A percentile compares a stretch with the other conserved stretches of the same genome.
Evolutionary conservation across 441 rosid genomes (phyloP).

Genomic region (Mallotus japonicus): DNA sequence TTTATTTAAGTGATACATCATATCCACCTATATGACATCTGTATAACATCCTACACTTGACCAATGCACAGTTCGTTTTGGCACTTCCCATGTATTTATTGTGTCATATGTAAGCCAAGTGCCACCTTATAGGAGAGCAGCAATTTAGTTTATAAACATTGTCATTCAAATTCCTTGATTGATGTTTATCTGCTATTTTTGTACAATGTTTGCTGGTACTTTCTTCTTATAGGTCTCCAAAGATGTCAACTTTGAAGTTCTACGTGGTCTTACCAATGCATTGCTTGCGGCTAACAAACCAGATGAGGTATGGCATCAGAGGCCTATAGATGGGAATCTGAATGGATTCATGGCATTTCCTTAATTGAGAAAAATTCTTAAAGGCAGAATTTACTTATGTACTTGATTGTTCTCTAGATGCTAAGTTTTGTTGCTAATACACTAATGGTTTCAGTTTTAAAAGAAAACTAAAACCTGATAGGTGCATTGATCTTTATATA

Average conservation of each 20-base stretch:
- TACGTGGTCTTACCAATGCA: conserved; percentile 74
- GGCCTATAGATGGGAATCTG: conserved; percentile 16
- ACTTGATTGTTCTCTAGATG: neutral
- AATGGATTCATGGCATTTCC: neutral
- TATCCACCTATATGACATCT: neutral
- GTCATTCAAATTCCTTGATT: neutral
- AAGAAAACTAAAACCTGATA: neutral
- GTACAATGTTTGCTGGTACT: neutral
- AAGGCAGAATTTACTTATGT: neutral
- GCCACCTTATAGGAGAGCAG: neutral
- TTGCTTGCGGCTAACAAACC: conserved; percentile 89
- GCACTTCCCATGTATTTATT: neutral
- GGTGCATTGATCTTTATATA: neutral
- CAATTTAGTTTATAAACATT: neutral
- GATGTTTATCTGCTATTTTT: neutral
- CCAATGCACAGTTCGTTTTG: no score
- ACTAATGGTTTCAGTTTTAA: neutral
- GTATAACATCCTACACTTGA: neutral
- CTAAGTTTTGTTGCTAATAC: neutral
- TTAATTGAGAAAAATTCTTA: neutral
- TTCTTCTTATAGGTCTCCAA: conserved; percentile 51
- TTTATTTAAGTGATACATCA: neutral
- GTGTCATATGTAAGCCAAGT: neutral
- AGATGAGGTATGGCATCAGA: conserved; percentile 60
- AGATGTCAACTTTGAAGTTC: conserved; percentile 65